These are phyloP conservation scores for Otatea glauca DNA, from an alignment of 176 grass and related monocot genomes.

Conservation along the genomic window DNA sequence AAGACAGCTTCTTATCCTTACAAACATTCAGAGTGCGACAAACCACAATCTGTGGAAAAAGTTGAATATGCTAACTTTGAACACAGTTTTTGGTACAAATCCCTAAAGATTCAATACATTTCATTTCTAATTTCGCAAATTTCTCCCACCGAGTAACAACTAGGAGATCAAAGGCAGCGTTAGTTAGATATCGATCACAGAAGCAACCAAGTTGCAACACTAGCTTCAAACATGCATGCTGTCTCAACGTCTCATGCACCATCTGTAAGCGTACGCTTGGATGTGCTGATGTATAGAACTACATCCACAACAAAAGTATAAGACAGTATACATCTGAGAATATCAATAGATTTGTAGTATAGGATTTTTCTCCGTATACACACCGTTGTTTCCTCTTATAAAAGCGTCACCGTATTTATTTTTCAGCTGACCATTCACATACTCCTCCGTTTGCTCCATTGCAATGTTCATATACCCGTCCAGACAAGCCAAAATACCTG, in stretches of 20 bases:
- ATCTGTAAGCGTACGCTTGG: constrained; percentile 53
- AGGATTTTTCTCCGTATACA: neutral
- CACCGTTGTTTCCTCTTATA: constrained; percentile 62
- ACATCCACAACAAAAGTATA: constrained; percentile 27
- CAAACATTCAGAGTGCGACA: constrained; percentile 2
- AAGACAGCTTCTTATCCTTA: constrained; percentile 33
- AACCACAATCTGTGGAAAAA: neutral
- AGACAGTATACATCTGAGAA: neutral
- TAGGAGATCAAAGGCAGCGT: neutral
- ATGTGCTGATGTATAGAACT: constrained; percentile 67
- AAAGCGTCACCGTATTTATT: constrained; percentile 73
- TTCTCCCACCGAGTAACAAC: neutral
- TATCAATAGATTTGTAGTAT: neutral
- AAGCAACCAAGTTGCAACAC: constrained; percentile 16
- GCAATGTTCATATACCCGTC: constrained; percentile 99
- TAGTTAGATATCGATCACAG: neutral
- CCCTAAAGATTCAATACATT: neutral
- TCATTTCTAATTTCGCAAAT: neutral
- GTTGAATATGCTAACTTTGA: neutral
- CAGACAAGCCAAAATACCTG: constrained; percentile 59
- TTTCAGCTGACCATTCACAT: constrained; percentile 90
- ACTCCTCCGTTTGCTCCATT: constrained; percentile 99
- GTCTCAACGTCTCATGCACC: constrained; percentile 6
- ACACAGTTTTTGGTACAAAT: neutral
- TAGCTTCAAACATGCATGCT: neutral